phyloP scores from a whole-genome alignment of 176 grass and related monocot genomes.

The Cenchrus purpureus region DNA sequence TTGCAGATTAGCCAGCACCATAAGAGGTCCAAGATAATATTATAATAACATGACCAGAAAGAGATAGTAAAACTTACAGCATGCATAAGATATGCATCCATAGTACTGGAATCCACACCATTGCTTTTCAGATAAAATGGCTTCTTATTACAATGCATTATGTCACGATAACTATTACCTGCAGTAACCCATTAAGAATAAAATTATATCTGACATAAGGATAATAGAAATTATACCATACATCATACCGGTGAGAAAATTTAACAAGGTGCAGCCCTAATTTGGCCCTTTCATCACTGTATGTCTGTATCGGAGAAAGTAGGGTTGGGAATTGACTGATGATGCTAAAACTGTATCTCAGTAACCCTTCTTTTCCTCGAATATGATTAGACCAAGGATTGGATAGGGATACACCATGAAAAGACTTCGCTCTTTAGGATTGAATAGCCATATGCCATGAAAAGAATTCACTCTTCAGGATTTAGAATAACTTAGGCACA shows the following conservation, averaged over 20 bases:
- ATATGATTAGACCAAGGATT: constrained; percentile 15
- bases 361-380: not conserved
- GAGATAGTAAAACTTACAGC: constrained; percentile 59
- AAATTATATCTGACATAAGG: constrained; percentile 19
- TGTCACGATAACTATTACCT: constrained; percentile 91
- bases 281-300: not conserved
- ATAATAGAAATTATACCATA: constrained; percentile 8
- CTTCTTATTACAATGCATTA: constrained; percentile 96
- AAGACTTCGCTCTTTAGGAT: constrained; percentile 6
- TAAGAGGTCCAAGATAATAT: constrained; percentile 9
- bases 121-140: constrained; percentile 91
- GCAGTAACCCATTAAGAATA: constrained; percentile 43
- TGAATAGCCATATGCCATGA: not conserved
- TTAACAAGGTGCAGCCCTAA: constrained; percentile 16
- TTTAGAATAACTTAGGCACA: constrained; percentile 35
- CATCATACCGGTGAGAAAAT: constrained; percentile 30
- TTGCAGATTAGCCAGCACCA: constrained; percentile 41
- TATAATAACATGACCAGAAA: constrained; percentile 36
- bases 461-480: not conserved
- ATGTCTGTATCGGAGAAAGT: not conserved
- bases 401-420: not conserved
- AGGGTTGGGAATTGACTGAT: not conserved
- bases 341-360: constrained; percentile 22
- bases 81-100: constrained; percentile 97
- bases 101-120: constrained; percentile 78